These are phyloP conservation scores for Porphyrellus cyaneotinctus DNA, from an alignment of 768 basidiomycete species.

Conservation along the genomic window DNA sequence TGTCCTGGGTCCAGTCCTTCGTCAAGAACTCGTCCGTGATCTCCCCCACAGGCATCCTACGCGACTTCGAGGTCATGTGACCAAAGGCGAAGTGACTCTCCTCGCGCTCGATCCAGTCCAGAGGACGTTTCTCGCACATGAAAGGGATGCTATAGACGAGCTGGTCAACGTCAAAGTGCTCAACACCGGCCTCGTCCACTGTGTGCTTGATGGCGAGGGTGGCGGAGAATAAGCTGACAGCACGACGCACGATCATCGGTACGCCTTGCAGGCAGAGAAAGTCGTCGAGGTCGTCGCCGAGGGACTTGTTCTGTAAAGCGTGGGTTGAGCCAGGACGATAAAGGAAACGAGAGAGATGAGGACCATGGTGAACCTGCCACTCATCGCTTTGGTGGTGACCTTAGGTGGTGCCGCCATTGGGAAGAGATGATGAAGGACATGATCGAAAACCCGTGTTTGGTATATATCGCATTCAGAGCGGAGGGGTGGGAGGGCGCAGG, in stretches of 20 bases:
- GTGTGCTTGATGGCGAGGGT: constrained; percentile 62
- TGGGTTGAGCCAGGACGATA: neutral
- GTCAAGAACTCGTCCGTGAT: too few species aligned
- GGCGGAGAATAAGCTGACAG: constrained; percentile 52
- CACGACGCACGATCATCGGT: constrained; percentile 63
- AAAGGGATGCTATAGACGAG: constrained; percentile 57
- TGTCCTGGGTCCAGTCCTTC: too few species aligned
- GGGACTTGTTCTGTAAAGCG: constrained; percentile 54
- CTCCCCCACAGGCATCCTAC: neutral
- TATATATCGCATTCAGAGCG: too few species aligned
- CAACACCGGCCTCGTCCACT: constrained; percentile 53
- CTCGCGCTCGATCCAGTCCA: constrained; percentile 52
- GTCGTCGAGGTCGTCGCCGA: constrained; percentile 58
- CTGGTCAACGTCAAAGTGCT: constrained; percentile 66
- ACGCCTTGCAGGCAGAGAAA: constrained; percentile 71
- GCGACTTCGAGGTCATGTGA: constrained; percentile 25
- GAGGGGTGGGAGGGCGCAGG: too few species aligned
- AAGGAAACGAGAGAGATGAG: neutral
- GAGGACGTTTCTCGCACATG: constrained; percentile 43
- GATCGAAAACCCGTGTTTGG: too few species aligned
- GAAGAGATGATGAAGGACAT: neutral
- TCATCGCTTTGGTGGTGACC: constrained; percentile 59
- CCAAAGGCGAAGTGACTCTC: constrained; percentile 61
- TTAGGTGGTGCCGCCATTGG: constrained; percentile 64
- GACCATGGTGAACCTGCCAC: too few species aligned